A percentile compares a stretch with the other conserved stretches of the same genome.
Conservation (phyloP, 208 protist species). For the Jaenimonas drosophilae region DNA sequence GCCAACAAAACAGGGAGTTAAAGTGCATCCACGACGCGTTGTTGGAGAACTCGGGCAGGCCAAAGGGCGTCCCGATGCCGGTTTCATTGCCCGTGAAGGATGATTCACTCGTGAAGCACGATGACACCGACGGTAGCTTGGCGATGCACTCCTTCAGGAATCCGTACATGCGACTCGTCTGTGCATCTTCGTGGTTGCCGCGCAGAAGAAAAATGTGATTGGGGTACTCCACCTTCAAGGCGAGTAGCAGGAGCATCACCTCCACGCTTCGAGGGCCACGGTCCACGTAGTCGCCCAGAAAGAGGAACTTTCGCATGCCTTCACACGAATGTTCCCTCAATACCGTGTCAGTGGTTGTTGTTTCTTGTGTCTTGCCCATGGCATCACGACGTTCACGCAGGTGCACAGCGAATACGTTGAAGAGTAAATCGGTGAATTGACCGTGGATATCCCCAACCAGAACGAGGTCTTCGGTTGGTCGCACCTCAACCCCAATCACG, state of each 20-base stretch:
- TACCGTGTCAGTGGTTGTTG: too few relatives aligned
- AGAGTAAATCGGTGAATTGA: constrained; percentile 71
- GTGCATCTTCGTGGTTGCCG: constrained; percentile 88
- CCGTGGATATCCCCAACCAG: constrained; percentile 86
- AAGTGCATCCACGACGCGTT: constrained; percentile 52
- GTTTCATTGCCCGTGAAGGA: constrained; percentile 11
- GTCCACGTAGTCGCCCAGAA: constrained; percentile 97
- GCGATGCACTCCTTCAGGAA: constrained; percentile 73
- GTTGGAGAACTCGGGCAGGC: constrained; percentile 3
- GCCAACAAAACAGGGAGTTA: constrained; percentile 76
- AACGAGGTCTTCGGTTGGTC: constrained; percentile 34
- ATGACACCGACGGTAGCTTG: constrained; percentile 23
- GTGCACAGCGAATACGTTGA: constrained; percentile 53
- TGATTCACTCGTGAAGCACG: constrained; percentile 40
- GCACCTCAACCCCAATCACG: constrained; percentile 42
- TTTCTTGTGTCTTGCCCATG: too few relatives aligned
- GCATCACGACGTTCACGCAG: constrained; percentile 10
- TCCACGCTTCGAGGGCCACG: constrained; percentile 82
- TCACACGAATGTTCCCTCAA: neutral
- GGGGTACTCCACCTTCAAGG: constrained; percentile 80
- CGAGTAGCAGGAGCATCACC: constrained; percentile 71
- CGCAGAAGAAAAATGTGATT: constrained; percentile 80
- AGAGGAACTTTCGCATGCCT: constrained; percentile 73
- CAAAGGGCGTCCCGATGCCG: neutral
- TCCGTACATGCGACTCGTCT: constrained; percentile 77